Evolutionary conservation across 108 stramenopile genomes (phyloP).

Genomic region (Pseudonitzschia multistriata): DNA sequence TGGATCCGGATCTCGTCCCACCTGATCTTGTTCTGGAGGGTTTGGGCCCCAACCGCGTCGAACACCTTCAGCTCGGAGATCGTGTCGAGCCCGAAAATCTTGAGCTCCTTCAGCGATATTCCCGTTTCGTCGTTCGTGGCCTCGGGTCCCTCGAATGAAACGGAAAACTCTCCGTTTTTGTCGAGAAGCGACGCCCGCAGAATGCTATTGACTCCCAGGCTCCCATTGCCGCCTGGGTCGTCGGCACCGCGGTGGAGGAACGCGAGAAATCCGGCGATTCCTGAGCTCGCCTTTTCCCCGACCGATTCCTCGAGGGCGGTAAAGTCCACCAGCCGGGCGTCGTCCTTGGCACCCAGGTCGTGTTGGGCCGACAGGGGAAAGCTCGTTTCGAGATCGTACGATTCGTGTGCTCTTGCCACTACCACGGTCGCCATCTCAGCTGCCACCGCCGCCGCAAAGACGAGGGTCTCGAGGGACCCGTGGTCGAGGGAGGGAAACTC

Average conservation of each 20-base stretch:
- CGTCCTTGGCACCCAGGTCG: slow-evolving; percentile 26
- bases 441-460: slow-evolving; percentile 17
- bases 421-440: slow-evolving; percentile 23
- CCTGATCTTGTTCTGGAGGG: slow-evolving; percentile 42
- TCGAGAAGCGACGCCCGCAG: slow-evolving; percentile 45
- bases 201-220: slow-evolving; percentile 44
- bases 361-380: slow-evolving; percentile 25
- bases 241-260: slow-evolving; percentile 39
- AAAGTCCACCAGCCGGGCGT: slow-evolving; percentile 54
- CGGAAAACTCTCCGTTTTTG: slow-evolving; percentile 38
- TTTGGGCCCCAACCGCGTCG: slow-evolving; percentile 44
- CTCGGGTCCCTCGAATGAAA: slow-evolving; percentile 44
- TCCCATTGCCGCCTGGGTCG: slow-evolving; percentile 15
- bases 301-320: slow-evolving; percentile 42
- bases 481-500: slow-evolving; percentile 17
- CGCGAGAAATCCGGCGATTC: slow-evolving; percentile 31
- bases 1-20: slow-evolving; percentile 43
- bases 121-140: slow-evolving; percentile 37
- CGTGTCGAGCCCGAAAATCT: slow-evolving; percentile 56
- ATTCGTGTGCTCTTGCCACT: slow-evolving; percentile 27
- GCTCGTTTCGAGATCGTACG: slow-evolving; percentile 15
- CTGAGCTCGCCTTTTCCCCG: slow-evolving; percentile 48
- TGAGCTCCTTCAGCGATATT: slow-evolving; percentile 42
- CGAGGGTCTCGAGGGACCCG: slow-evolving; percentile 29
- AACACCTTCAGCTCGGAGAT: slow-evolving; percentile 44